These are phyloP conservation scores for Gonium pectorale DNA, from an alignment of 139 green algal species.

Conservation along the genomic window DNA sequence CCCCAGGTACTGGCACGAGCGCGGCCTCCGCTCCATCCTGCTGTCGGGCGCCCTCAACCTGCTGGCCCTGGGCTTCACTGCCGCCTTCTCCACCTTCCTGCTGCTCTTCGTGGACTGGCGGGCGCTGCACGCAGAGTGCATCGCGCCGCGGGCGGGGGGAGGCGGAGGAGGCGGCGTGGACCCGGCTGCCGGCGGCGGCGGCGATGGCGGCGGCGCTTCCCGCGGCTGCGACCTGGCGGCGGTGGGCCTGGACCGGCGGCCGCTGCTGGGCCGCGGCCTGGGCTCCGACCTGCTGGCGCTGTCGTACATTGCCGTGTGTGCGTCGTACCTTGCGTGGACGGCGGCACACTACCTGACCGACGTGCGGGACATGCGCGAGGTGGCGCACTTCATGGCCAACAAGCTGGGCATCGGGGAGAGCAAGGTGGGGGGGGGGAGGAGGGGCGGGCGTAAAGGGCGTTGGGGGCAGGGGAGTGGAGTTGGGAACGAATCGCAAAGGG, in stretches of 20 bases:
- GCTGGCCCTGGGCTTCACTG: slow-evolving; percentile 91
- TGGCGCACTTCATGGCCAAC: slow-evolving; percentile 76
- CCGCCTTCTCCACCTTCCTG: slow-evolving; percentile 87
- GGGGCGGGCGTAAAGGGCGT: not conserved
- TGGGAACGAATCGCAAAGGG: not conserved
- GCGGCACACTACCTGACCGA: slow-evolving; percentile 69
- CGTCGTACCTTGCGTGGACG: slow-evolving; percentile 75
- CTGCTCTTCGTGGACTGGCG: slow-evolving; percentile 91
- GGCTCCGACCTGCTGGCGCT: slow-evolving; percentile 53
- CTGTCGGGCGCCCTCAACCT: slow-evolving; percentile 85
- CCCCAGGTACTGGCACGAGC: slow-evolving; percentile 85
- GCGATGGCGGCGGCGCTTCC: not conserved
- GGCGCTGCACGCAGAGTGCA: slow-evolving; percentile 65
- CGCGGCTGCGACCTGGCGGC: slow-evolving; percentile 21
- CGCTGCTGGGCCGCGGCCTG: slow-evolving; percentile 38
- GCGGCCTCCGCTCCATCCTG: slow-evolving; percentile 80
- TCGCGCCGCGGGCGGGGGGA: not conserved
- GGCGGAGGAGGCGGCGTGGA: not conserved
- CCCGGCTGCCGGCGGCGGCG: not conserved
- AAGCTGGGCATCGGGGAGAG: slow-evolving; percentile 83
- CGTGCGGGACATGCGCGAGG: slow-evolving; percentile 64
- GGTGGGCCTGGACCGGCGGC: slow-evolving; percentile 31
- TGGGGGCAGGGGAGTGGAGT: not conserved
- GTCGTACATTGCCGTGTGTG: slow-evolving; percentile 84
- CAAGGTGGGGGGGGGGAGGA: slow-evolving; percentile 46